Percentiles rank a stretch among this genome's conserved stretches.
These are phyloP conservation scores for Pseudoperonospora humuli DNA, from an alignment of 352 stramenopile species.

Conservation along the genomic window DNA sequence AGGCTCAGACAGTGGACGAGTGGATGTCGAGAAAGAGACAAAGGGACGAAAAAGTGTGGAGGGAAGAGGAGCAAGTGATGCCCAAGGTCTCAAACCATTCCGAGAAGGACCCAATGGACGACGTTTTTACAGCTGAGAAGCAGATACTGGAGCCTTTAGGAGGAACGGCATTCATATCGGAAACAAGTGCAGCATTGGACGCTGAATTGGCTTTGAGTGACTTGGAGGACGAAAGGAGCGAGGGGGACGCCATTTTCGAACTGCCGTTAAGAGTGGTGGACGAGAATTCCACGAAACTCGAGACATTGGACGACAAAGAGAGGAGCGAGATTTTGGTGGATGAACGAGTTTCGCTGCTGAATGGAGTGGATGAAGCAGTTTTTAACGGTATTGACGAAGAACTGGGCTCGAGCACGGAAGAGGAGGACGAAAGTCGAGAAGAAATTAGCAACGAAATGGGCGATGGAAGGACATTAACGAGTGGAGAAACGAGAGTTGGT, in stretches of 20 bases:
- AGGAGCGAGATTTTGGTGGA: not conserved
- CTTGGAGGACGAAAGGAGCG: slow-evolving; percentile 13
- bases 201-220: slow-evolving; percentile 32
- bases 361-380: slow-evolving; percentile 1
- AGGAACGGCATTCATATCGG: slow-evolving; percentile 3
- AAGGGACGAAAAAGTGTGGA: not conserved
- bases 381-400: slow-evolving; percentile 22
- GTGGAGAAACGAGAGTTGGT: not conserved
- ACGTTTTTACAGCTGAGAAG: not conserved
- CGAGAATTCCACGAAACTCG: slow-evolving; percentile 24
- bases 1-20: slow-evolving; percentile 16
- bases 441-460: not conserved
- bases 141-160: not conserved
- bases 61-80: slow-evolving; percentile 9
- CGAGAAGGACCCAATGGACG: not conserved
- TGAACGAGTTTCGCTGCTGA: not conserved
- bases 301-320: slow-evolving; percentile 14
- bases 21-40: slow-evolving; percentile 5
- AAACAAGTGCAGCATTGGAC: slow-evolving; percentile 28
- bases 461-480: too few relatives aligned
- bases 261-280: not conserved
- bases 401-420: slow-evolving; percentile 8
- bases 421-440: not conserved
- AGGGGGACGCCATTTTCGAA: not conserved
- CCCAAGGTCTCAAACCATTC: slow-evolving; percentile 7